phyloP scores from a whole-genome alignment of 1,284 basidiomycete genomes.

The Ganoderma multipileum region DNA sequence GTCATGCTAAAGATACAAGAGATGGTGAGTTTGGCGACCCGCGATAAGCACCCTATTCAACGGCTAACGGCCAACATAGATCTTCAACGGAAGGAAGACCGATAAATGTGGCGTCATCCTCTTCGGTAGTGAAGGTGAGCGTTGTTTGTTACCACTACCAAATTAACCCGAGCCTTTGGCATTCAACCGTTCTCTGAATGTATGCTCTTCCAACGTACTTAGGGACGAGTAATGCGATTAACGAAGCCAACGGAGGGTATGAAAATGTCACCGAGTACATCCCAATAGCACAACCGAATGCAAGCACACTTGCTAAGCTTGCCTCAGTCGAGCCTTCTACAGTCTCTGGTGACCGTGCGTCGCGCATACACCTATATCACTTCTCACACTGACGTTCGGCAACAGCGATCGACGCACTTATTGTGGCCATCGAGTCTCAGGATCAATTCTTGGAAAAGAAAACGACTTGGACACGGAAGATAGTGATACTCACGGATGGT shows the following conservation, averaged over 20 bases:
- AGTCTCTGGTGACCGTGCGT: conserved; percentile 73
- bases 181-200: neutral
- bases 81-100: conserved; percentile 89
- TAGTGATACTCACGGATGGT: conserved; percentile 84
- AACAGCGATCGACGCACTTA: conserved; percentile 85
- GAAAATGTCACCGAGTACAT: conserved; percentile 82
- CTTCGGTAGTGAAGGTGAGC: conserved; percentile 71
- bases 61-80: conserved; percentile 52
- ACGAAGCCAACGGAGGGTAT: conserved; percentile 71
- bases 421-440: conserved; percentile 87
- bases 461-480: conserved; percentile 82
- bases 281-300: conserved; percentile 79
- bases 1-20: conserved; percentile 90
- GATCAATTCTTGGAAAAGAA: conserved; percentile 64
- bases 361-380: neutral
- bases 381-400: conserved; percentile 4
- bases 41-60: neutral
- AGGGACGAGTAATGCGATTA: conserved; percentile 42
- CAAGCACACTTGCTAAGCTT: conserved; percentile 77
- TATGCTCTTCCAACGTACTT: neutral
- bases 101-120: conserved; percentile 88
- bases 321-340: conserved; percentile 68
- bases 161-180: neutral
- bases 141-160: neutral
- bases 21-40: conserved; percentile 60